Percentiles rank a stretch among this genome's conserved stretches.
phyloP scores from a whole-genome alignment of 2,329 filamentous ascomycete species.

The Fusarium sp. region DNA sequence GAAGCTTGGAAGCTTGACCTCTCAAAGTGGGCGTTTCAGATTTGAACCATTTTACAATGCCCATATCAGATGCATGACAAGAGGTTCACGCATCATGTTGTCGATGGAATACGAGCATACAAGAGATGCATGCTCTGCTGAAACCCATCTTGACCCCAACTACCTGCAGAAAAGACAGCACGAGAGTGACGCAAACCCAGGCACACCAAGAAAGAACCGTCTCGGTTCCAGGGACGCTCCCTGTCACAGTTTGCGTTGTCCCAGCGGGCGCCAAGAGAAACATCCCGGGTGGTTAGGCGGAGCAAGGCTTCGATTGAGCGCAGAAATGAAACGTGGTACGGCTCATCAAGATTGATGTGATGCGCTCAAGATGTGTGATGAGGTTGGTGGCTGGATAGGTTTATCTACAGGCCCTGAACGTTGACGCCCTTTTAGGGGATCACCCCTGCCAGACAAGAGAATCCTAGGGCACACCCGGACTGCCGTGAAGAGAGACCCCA shows the following conservation, averaged over 20 bases:
- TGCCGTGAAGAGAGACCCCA: conserved; percentile 10
- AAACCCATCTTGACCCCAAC: neutral
- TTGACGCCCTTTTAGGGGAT: conserved; percentile 28
- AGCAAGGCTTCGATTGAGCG: neutral
- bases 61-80: neutral
- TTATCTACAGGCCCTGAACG: conserved; percentile 4
- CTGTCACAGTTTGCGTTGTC: conserved; percentile 1
- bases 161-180: neutral
- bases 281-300: neutral
- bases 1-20: conserved; percentile 6
- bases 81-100: conserved; percentile 2
- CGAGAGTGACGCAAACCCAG: conserved; percentile 4
- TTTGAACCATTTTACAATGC: neutral
- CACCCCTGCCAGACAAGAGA: neutral
- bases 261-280: conserved; percentile 4
- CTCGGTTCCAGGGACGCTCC: neutral
- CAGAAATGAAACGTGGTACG: conserved; percentile 16
- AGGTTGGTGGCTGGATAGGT: conserved; percentile 33
- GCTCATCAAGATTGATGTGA: neutral
- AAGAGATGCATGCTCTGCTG: neutral
- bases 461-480: conserved; percentile 13
- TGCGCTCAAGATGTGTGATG: neutral
- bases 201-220: neutral
- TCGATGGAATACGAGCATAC: neutral
- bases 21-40: neutral